phyloP scores from a whole-genome alignment of 208 protist species.

The Trypanosoma brucei region DNA sequence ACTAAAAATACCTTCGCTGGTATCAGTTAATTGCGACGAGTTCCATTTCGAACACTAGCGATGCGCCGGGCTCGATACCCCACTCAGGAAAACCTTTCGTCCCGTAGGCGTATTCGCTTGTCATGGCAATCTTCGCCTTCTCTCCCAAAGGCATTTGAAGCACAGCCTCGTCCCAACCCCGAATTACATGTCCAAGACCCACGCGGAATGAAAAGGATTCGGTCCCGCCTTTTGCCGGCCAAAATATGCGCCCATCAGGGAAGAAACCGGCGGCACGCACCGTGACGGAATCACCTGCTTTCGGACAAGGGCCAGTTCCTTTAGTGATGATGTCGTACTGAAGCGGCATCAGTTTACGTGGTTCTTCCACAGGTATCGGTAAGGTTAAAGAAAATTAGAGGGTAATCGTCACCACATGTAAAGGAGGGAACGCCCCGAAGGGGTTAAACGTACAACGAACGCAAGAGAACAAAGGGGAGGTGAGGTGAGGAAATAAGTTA shows the following conservation, averaged over 20 bases:
- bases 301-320: conserved; percentile 57
- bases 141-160: conserved; percentile 84
- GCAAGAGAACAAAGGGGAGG: too few species aligned
- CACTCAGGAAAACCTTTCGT: conserved; percentile 82
- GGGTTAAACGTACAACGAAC: too few species aligned
- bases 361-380: neutral
- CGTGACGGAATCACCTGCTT: conserved; percentile 67
- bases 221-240: conserved; percentile 80
- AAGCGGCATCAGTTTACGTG: conserved; percentile 51
- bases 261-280: conserved; percentile 90
- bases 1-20: too few species aligned
- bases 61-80: conserved; percentile 75
- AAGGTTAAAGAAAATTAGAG: too few species aligned
- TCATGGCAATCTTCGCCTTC: conserved; percentile 74
- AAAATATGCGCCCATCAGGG: conserved; percentile 87
- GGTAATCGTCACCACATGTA: too few species aligned
- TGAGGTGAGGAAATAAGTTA: too few species aligned
- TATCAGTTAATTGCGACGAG: conserved; percentile 60
- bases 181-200: conserved; percentile 91
- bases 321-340: conserved; percentile 54
- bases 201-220: conserved; percentile 90
- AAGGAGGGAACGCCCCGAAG: too few species aligned
- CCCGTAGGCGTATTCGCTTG: conserved; percentile 84
- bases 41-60: conserved; percentile 88
- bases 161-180: conserved; percentile 94